phyloP scores from a whole-genome alignment of 1,139 yeast species.

The Lodderomyces oxycetoniae region DNA sequence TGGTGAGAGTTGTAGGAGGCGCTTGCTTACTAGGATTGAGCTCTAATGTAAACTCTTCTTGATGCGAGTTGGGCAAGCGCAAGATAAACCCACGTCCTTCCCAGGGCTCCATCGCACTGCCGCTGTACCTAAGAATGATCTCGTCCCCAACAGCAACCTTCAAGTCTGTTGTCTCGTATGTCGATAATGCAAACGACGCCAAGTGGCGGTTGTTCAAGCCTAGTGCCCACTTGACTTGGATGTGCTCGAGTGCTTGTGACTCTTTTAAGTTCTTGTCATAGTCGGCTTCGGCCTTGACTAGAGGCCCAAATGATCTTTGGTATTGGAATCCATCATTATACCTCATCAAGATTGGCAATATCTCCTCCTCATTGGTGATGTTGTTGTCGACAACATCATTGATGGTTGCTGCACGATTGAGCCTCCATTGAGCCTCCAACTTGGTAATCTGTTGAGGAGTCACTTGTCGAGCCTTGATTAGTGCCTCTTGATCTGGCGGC shows the following conservation, averaged over 20 bases:
- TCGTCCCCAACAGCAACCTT: constrained; percentile 88
- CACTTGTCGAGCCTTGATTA: constrained; percentile 49
- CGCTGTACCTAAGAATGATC: constrained; percentile 58
- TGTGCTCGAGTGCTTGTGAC: constrained; percentile 71
- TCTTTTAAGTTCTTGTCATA: constrained; percentile 72
- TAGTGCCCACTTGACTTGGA: constrained; percentile 70
- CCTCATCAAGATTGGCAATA: constrained; percentile 68
- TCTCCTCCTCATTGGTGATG: constrained; percentile 51
- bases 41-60: constrained; percentile 74
- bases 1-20: constrained; percentile 65
- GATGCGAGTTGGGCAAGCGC: constrained; percentile 61
- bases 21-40: constrained; percentile 34
- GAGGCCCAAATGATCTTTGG: constrained; percentile 80
- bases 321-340: constrained; percentile 84
- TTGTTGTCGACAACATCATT: constrained; percentile 47
- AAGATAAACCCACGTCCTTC: constrained; percentile 68
- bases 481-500: constrained; percentile 60
- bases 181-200: constrained; percentile 66
- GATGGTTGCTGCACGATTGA: constrained; percentile 63
- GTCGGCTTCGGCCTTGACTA: constrained; percentile 77
- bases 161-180: constrained; percentile 60
- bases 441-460: constrained; percentile 64
- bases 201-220: constrained; percentile 62
- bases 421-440: constrained; percentile 80
- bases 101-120: constrained; percentile 55